Evolutionary conservation across 2,329 filamentous ascomycete species (phyloP), one percentile per base, ranked within the genome.

Genomic region (Fusarium oxysporum): DNA sequence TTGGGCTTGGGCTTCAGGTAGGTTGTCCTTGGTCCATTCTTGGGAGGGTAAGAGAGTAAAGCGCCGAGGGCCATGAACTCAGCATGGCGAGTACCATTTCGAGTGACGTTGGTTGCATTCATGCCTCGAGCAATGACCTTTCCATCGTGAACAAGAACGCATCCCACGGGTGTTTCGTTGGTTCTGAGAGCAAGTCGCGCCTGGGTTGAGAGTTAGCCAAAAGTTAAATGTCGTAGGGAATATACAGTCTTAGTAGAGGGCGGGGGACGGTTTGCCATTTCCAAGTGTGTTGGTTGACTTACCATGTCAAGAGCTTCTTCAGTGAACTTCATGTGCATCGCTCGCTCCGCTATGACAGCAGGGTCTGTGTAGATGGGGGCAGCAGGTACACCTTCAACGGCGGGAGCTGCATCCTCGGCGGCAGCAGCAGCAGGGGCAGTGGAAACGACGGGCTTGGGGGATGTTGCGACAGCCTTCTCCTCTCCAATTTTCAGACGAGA

Each of bases 141-240:
- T 73, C 91, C 92, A 33, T 93, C 83, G 80, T 95, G 89, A 28
- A 98, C 95, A 59, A 99, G 91, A 37, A 99, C 95, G 82, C 96
- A 99, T 54, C 96, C 97, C 25, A 99, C 96, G 2, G 96, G 96
- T 3, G 97, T 98, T 84, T 99, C 96, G 76, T 97, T 95, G 70
- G 90, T 93, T 75, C 86, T 85, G 54, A 99, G 89, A 28, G 97
- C 96, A 73, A 94, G 89, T 78, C 96, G 92, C 65, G 95, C 96
- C 94, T 97, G 62, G 12, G 17, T 21, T 35, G 32, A 76, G 60
- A 67, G 58, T 62, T 54, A 30, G 47, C 50, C 33, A 17, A 28
- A 14, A 23, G 23, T 10, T 32, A 13, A 33, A 12, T n/a, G 8
- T 32, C 17, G 10, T 3, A 12, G n/a, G 10, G 30, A 23, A 40